These are phyloP conservation scores for Lantana camara DNA, from an alignment of 257 asterid genomes.

Conservation along the genomic window DNA sequence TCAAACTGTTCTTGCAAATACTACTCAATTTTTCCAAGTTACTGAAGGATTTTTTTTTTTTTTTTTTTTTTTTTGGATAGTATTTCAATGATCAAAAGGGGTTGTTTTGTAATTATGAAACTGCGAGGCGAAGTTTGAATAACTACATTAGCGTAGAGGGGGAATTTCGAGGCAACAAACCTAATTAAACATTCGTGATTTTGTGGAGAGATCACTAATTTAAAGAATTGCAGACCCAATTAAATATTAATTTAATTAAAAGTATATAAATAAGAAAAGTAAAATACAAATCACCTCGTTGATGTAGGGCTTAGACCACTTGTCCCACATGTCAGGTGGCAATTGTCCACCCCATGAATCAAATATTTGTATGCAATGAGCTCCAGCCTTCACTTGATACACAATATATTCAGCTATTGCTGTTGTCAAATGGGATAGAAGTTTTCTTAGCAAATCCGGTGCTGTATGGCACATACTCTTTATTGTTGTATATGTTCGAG, in stretches of 20 bases:
- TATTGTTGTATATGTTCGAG: slow-evolving; percentile 78
- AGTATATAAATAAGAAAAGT: slow-evolving; percentile 13
- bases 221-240: not conserved
- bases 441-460: slow-evolving; percentile 55
- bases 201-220: not conserved
- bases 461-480: slow-evolving; percentile 91
- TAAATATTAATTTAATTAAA: too few species aligned
- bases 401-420: slow-evolving; percentile 60
- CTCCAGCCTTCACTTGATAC: slow-evolving; percentile 93
- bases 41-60: too few species aligned
- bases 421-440: slow-evolving; percentile 80
- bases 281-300: slow-evolving; percentile 59
- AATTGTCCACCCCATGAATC: slow-evolving; percentile 95
- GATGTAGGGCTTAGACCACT: slow-evolving; percentile 93
- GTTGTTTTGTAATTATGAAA: too few species aligned
- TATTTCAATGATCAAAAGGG: too few species aligned
- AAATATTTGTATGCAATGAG: slow-evolving; percentile 91
- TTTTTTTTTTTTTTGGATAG: too few species aligned
- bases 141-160: too few species aligned
- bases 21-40: too few species aligned
- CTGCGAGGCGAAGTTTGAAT: too few species aligned
- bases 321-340: slow-evolving; percentile 80
- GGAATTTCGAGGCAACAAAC: too few species aligned
- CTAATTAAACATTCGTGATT: not conserved
- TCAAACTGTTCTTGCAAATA: too few species aligned